phyloP scores from a whole-genome alignment of 176 grass and related monocot species.

The Hyparrhenia diplandra region DNA sequence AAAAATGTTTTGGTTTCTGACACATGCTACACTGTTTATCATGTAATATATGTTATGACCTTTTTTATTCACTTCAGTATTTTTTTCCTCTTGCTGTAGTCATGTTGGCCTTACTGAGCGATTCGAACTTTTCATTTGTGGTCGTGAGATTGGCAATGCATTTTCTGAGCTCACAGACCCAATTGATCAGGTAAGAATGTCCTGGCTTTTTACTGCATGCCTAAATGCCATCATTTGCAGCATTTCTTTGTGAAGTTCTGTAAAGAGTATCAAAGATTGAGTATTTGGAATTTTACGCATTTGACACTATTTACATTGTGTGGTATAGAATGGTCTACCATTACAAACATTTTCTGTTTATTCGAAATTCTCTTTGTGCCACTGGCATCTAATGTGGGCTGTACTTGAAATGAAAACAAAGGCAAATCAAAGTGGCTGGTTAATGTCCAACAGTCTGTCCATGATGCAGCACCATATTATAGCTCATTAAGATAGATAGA shows the following conservation, averaged over 20 bases:
- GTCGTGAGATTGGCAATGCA: conserved; percentile 97
- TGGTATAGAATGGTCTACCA: not conserved
- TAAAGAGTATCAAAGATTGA: not conserved
- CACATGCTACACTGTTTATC: not conserved
- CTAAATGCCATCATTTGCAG: not conserved
- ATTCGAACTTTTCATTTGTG: conserved; percentile 95
- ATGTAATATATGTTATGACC: not conserved
- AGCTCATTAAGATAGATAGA: conserved; percentile 6
- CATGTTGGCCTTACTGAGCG: conserved; percentile 74
- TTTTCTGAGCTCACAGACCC: conserved; percentile 99
- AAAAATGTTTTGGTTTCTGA: not conserved
- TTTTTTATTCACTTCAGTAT: not conserved
- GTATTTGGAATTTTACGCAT: not conserved
- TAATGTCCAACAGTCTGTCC: not conserved
- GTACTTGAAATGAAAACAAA: conserved; percentile 1
- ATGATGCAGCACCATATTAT: not conserved
- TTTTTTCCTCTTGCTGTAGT: conserved; percentile 45
- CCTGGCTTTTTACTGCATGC: conserved; percentile 1
- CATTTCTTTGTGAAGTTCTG: not conserved
- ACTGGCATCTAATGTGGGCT: not conserved
- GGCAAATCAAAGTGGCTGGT: not conserved
- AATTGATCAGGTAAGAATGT: conserved; percentile 74
- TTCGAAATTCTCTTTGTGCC: not conserved
- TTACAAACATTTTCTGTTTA: not conserved
- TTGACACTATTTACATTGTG: not conserved